Conservation (phyloP, 495 filamentous ascomycete genomes). For the Alectoria sarmentosa region DNA sequence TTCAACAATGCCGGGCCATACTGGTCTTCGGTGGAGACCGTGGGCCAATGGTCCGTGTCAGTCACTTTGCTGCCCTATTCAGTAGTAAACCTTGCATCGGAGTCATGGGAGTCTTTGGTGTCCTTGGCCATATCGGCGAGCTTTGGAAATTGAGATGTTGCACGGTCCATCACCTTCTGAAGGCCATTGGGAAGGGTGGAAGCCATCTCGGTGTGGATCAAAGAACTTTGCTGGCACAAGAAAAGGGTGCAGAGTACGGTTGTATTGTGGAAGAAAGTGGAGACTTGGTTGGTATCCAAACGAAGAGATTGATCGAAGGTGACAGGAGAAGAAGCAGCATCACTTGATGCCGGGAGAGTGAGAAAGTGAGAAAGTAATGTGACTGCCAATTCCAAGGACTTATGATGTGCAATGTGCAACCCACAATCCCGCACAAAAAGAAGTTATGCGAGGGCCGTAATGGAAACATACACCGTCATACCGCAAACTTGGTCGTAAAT, state of each 20-base stretch:
- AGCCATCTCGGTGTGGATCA: conserved; percentile 10
- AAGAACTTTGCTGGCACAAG: neutral
- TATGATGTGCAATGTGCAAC: too few relatives aligned
- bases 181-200: conserved; percentile 15
- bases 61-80: conserved; percentile 72
- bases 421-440: too few relatives aligned
- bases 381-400: too few relatives aligned
- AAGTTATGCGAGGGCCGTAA: too few relatives aligned
- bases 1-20: conserved; percentile 74
- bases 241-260: neutral
- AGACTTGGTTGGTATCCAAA: neutral
- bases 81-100: conserved; percentile 52
- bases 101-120: conserved; percentile 21
- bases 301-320: too few relatives aligned
- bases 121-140: conserved; percentile 15
- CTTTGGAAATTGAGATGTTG: conserved; percentile 15
- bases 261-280: neutral
- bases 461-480: too few relatives aligned
- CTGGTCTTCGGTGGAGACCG: conserved; percentile 49
- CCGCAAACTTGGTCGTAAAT: too few relatives aligned
- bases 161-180: conserved; percentile 13
- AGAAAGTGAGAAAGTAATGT: too few relatives aligned
- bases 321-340: neutral
- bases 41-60: conserved; percentile 75
- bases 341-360: too few relatives aligned